Percentiles rank a stretch among this genome's conserved stretches.
These are phyloP conservation scores for Glycine soja DNA, from an alignment of 306 rosid species.

Conservation along the genomic window DNA sequence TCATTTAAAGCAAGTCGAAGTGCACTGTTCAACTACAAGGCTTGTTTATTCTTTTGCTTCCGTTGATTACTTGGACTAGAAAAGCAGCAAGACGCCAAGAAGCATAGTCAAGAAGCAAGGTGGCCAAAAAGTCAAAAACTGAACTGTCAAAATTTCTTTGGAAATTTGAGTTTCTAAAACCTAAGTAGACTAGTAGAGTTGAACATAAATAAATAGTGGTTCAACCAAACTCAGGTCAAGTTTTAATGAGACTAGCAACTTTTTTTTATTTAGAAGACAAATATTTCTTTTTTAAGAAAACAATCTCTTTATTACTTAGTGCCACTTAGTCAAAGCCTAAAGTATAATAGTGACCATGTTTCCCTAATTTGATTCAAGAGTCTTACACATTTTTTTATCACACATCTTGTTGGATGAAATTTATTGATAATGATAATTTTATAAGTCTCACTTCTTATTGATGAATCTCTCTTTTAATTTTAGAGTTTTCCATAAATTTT, in stretches of 20 bases:
- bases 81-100: conserved; percentile 1
- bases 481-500: no score
- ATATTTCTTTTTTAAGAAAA: no score
- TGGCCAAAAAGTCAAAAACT: conserved; percentile 1
- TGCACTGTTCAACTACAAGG: not conserved
- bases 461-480: no score
- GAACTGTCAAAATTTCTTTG: not conserved
- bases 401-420: no score
- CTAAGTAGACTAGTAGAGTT: not conserved
- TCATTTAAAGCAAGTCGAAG: not conserved
- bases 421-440: no score
- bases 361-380: not conserved
- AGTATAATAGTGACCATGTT: no score
- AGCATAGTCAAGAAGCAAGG: not conserved
- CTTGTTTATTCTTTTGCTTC: not conserved
- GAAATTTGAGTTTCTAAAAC: not conserved
- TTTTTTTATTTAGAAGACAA: not conserved
- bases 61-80: not conserved
- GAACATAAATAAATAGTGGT: not conserved
- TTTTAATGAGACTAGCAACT: not conserved
- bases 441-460: no score
- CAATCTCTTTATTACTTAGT: not conserved
- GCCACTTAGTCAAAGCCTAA: not conserved
- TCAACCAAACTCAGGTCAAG: not conserved
- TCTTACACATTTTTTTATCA: no score